A percentile compares a stretch with the other conserved stretches of the same genome.
phyloP scores from a whole-genome alignment of 306 rosid species.

The Malus domestica region DNA sequence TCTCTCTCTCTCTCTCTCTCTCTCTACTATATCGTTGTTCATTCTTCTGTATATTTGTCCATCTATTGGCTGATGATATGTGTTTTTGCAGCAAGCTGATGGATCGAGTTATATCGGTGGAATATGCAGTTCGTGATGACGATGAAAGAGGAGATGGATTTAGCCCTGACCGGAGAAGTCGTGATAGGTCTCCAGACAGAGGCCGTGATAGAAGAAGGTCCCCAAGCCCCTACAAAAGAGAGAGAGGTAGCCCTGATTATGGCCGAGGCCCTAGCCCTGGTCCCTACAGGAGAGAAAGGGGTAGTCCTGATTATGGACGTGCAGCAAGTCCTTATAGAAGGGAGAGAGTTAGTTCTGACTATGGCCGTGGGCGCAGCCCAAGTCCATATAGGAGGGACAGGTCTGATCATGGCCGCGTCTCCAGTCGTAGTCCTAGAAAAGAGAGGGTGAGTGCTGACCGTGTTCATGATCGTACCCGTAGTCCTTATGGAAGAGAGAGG shows the following conservation, averaged over 20 bases:
- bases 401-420: conserved; percentile 39
- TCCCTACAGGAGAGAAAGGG: conserved; percentile 59
- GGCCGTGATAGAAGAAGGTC: conserved; percentile 77
- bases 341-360: conserved; percentile 55
- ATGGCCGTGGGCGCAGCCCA: conserved; percentile 50
- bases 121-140: conserved; percentile 80
- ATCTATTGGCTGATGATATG: neutral
- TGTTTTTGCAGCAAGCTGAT: conserved; percentile 66
- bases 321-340: conserved; percentile 53
- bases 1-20: too few species aligned
- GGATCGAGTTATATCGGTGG: conserved; percentile 95
- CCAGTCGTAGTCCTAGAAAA: conserved; percentile 43
- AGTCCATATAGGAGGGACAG: conserved; percentile 56
- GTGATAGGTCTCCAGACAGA: conserved; percentile 58
- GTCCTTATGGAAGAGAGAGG: conserved; percentile 40
- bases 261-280: conserved; percentile 69
- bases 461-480: conserved; percentile 30
- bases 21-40: too few species aligned
- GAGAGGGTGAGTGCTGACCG: conserved; percentile 36
- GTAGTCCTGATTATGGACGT: conserved; percentile 80
- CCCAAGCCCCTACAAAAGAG: conserved; percentile 78
- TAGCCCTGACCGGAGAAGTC: conserved; percentile 69
- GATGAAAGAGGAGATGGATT: conserved; percentile 69
- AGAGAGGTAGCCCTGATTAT: conserved; percentile 96
- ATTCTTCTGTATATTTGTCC: too few species aligned